Evolutionary conservation across 225 moss, liverwort and hornwort species (phyloP).

Genomic region (Bryum argenteum): DNA sequence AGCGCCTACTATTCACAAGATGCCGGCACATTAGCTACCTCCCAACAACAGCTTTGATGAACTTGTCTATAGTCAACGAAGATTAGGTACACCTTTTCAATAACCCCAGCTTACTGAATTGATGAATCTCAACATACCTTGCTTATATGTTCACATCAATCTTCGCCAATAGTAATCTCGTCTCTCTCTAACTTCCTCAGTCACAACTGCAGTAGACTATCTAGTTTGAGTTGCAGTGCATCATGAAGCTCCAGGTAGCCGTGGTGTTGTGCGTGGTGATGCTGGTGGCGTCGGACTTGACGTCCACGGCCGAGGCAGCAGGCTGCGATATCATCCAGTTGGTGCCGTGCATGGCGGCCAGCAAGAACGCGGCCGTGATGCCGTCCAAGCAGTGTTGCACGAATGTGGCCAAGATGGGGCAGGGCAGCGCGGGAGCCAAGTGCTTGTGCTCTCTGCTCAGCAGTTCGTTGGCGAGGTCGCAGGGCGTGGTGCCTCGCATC

Average conservation of each 20-base stretch:
- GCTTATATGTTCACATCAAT: background rate
- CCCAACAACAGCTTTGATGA: conserved; percentile 16
- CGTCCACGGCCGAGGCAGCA: conserved; percentile 14
- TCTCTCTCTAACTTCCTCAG: background rate
- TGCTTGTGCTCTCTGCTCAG: conserved; percentile 39
- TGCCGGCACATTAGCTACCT: background rate
- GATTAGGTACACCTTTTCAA: background rate
- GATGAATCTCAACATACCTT: background rate
- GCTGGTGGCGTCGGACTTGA: conserved; percentile 30
- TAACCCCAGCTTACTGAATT: background rate
- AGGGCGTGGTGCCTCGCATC: conserved; percentile 38
- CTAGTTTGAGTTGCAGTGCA: background rate
- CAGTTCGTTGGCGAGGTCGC: conserved; percentile 26
- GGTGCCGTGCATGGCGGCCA: conserved; percentile 36
- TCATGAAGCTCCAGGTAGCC: conserved; percentile 32
- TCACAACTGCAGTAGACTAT: background rate
- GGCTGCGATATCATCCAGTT: conserved; percentile 31
- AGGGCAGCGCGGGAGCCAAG: conserved; percentile 33
- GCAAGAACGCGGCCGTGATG: conserved; percentile 35
- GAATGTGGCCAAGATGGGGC: conserved; percentile 34
- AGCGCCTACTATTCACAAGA: background rate
- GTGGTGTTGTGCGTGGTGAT: conserved; percentile 28
- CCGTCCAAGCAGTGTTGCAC: conserved; percentile 39
- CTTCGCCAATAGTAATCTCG: background rate
- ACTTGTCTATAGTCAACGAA: background rate